phyloP scores from a whole-genome alignment of 305 asterid genomes.

The Galium porrigens region DNA sequence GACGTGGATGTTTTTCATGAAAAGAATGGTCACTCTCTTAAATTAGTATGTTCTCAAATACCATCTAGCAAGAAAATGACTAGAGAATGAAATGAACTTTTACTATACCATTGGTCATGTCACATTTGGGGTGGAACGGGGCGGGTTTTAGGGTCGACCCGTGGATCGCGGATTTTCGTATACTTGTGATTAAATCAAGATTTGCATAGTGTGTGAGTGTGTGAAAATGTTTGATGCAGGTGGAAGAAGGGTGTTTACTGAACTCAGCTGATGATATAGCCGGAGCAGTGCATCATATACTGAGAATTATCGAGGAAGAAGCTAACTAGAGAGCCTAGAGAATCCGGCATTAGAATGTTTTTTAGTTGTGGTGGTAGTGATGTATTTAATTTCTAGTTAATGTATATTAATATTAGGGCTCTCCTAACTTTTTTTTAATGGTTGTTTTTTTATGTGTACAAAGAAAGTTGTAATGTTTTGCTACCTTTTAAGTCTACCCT shows the following conservation, averaged over 20 bases:
- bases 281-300: slow-evolving; percentile 65
- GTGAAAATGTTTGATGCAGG: slow-evolving; percentile 26
- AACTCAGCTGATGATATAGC: slow-evolving; percentile 73
- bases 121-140: background rate
- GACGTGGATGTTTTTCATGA: background rate
- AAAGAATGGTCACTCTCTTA: no score
- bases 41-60: no score
- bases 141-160: no score
- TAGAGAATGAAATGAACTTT: slow-evolving; percentile 58
- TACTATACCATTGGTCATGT: slow-evolving; percentile 15
- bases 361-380: background rate
- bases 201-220: background rate
- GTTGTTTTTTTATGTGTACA: slow-evolving; percentile 6
- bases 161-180: background rate
- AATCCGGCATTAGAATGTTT: background rate
- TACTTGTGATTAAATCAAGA: background rate
- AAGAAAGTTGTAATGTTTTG: slow-evolving; percentile 10
- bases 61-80: slow-evolving; percentile 53
- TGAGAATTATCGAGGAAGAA: slow-evolving; percentile 75
- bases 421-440: background rate
- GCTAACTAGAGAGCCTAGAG: slow-evolving; percentile 18
- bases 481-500: background rate
- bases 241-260: slow-evolving; percentile 75
- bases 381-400: background rate
- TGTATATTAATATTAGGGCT: background rate